Conservation (phyloP, 441 rosid species). For the Metrosideros polymorpha region DNA sequence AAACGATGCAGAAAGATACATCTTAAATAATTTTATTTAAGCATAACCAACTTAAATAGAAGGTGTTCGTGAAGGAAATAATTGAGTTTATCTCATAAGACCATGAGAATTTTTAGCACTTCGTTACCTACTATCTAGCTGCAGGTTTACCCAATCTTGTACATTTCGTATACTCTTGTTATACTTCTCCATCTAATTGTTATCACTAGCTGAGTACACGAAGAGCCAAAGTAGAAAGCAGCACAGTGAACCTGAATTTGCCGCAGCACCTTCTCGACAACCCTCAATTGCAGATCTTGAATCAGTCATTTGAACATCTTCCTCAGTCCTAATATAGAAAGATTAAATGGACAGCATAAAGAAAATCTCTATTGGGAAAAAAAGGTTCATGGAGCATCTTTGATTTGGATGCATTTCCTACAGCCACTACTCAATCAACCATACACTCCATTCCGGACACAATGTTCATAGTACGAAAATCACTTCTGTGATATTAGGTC, state of each 20-base stretch:
- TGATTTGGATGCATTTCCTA: neutral
- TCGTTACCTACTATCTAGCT: neutral
- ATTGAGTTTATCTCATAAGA: neutral
- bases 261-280: slow-evolving; percentile 22
- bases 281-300: slow-evolving; percentile 23
- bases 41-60: too few relatives aligned
- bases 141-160: neutral
- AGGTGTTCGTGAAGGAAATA: neutral
- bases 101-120: neutral
- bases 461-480: neutral
- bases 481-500: neutral
- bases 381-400: neutral
- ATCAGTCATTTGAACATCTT: slow-evolving; percentile 12
- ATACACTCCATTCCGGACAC: neutral
- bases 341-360: neutral
- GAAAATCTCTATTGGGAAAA: slow-evolving; percentile 1
- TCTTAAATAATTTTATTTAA: too few relatives aligned
- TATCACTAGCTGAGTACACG: neutral
- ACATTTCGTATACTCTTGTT: neutral
- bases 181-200: neutral
- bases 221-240: neutral
- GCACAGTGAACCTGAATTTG: slow-evolving; percentile 34
- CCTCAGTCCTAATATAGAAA: slow-evolving; percentile 19
- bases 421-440: neutral
- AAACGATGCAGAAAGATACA: too few relatives aligned